These are phyloP conservation scores for Malassezia restricta DNA, from an alignment of 1,284 basidiomycete species.

Conservation along the genomic window DNA sequence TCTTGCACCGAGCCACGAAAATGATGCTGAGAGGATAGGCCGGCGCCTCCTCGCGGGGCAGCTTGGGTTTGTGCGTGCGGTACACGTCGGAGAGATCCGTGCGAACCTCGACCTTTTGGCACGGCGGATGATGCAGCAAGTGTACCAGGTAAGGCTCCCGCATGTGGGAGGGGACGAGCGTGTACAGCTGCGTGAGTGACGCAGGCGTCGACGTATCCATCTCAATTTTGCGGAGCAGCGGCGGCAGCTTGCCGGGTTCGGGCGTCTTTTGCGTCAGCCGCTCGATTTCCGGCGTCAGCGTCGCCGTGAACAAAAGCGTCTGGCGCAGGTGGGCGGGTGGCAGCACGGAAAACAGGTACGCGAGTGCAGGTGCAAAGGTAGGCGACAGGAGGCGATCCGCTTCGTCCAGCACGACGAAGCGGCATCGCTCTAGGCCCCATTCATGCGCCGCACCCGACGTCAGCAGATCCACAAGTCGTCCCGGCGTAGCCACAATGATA, in stretches of 20 bases:
- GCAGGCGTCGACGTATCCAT: conserved; percentile 66
- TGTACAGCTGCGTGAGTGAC: conserved; percentile 74
- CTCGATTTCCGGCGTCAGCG: conserved; percentile 76
- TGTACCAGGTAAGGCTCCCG: conserved; percentile 85
- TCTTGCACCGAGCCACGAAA: conserved; percentile 75
- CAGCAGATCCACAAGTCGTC: conserved; percentile 81
- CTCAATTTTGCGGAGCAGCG: conserved; percentile 73
- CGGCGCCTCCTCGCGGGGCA: conserved; percentile 13
- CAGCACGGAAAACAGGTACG: conserved; percentile 60
- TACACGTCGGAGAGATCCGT: neutral
- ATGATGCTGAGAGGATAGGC: conserved; percentile 72
- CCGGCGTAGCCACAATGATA: conserved; percentile 88
- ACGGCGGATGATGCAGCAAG: conserved; percentile 67
- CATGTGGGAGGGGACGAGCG: conserved; percentile 87
- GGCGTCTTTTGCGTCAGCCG: conserved; percentile 63
- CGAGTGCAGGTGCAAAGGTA: conserved; percentile 77
- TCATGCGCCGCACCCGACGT: conserved; percentile 60
- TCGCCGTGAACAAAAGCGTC: conserved; percentile 93
- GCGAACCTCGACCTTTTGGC: neutral
- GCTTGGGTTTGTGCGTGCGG: conserved; percentile 4
- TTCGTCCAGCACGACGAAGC: conserved; percentile 85
- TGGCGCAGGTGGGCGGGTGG: conserved; percentile 64
- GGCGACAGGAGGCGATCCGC: conserved; percentile 83
- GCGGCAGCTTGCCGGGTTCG: conserved; percentile 66
- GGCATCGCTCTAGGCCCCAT: conserved; percentile 63